These are phyloP conservation scores for Lentinula edodes DNA, from an alignment of 768 basidiomycete genomes.

Conservation along the genomic window DNA sequence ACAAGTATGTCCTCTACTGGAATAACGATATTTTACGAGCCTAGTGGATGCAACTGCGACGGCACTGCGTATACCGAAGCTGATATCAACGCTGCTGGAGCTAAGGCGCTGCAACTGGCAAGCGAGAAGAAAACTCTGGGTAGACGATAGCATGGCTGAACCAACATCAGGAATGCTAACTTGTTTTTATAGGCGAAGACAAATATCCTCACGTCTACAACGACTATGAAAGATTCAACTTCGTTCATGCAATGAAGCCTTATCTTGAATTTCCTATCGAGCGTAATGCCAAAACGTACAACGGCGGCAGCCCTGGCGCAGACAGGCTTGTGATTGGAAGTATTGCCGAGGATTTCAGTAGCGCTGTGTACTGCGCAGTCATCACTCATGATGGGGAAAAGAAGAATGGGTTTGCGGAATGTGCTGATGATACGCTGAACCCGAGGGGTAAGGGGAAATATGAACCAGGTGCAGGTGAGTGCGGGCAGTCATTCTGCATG, in stretches of 20 bases:
- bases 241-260: conserved; percentile 6
- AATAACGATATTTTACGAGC: conserved; percentile 2
- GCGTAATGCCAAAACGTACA: conserved; percentile 8
- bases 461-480: not conserved
- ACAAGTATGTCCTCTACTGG: not conserved
- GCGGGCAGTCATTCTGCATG: not conserved
- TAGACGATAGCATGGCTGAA: not conserved
- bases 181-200: not conserved
- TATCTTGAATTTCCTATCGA: conserved; percentile 7
- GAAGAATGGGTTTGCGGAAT: conserved; percentile 7
- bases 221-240: conserved; percentile 9
- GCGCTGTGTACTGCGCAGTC: conserved; percentile 7
- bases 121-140: conserved; percentile 7
- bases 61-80: conserved; percentile 2
- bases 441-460: not conserved
- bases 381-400: conserved; percentile 8
- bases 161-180: not conserved
- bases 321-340: conserved; percentile 17
- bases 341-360: conserved; percentile 4
- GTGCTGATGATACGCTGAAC: conserved; percentile 7
- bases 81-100: conserved; percentile 6
- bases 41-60: conserved; percentile 8
- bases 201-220: conserved; percentile 11
- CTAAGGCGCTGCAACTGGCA: conserved; percentile 5
- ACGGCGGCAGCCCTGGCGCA: conserved; percentile 21